Base-by-base conservation (phyloP, 2,329 filamentous ascomycete genomes). In the Fusarium succisae region DNA sequence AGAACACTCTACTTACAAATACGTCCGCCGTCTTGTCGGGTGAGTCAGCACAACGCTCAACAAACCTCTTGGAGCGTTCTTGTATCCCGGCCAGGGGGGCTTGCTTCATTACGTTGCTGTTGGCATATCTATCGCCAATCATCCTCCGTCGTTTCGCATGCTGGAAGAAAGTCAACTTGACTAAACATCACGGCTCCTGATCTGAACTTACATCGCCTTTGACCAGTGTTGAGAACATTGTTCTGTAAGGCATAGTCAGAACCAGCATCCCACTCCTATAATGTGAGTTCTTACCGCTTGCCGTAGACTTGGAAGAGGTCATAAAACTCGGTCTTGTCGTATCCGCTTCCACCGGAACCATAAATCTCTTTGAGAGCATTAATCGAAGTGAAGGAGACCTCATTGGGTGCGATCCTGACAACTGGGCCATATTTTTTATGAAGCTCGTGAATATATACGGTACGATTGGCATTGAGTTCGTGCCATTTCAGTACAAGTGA, bases 51-150 rank as follows among this genome's bases (percentile, higher is more conserved):
- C 90, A 92, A 51, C 86, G 85, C 24, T 85, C 82, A 11, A 90
- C 79, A 71, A 93, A 92, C 35, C 84, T 84, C 41, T 78, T 81
- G 0, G 91, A 89, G 11, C 90, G 84, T 70, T 90, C 86, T 60
- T 87, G 82, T 55, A 93, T 90, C 6, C 89, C 91, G 9, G 84
- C 80, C 35, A 92, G 80, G 5, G 90, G 87, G 6, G 83, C 82
- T 9, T 86, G 79, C 37, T 87, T 87, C 82, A 92, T 86, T 56
- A 93, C 83, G 77, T 92, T 93, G 61, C 88, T 90, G 80, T 93
- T 93, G 37, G 91, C 89, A 79, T 93, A 93, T 37, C 90, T 86
- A 76, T 92, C 90, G 3, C 91, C 91, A 50, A 93, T 84, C 54
- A 91, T 83, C 35, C 90, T 86, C 77, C 91, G 92, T 67, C 90